A percentile compares a stretch with the other conserved stretches of the same genome.
These are phyloP conservation scores for Anthracocystis walkeri DNA, from an alignment of 1,284 basidiomycete species.

Conservation along the genomic window DNA sequence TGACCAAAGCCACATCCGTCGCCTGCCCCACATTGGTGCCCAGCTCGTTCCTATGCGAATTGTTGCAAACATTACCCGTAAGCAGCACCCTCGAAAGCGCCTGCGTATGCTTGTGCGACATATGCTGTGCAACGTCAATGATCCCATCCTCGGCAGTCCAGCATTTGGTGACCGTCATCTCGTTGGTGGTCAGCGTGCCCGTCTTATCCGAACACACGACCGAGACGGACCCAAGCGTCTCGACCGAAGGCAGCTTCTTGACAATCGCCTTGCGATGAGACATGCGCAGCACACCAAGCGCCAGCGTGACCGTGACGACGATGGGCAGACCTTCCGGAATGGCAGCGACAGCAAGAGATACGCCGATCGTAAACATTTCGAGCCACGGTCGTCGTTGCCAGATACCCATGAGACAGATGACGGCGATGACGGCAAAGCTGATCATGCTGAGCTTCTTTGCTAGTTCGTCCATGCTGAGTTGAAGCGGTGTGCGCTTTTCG, in stretches of 20 bases:
- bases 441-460: conserved; percentile 89
- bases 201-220: conserved; percentile 99
- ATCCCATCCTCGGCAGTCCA: conserved; percentile 85
- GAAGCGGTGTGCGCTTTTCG: conserved; percentile 91
- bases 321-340: conserved; percentile 97
- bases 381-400: conserved; percentile 89
- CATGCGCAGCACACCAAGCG: conserved; percentile 93
- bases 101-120: conserved; percentile 63
- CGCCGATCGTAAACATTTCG: conserved; percentile 99
- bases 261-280: conserved; percentile 94
- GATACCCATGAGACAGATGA: conserved; percentile 91
- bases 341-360: conserved; percentile 94
- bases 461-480: conserved; percentile 95
- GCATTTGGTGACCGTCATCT: conserved; percentile 90
- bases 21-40: conserved; percentile 86
- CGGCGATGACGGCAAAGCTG: conserved; percentile 90
- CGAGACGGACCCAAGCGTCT: conserved; percentile 90
- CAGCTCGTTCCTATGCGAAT: conserved; percentile 77
- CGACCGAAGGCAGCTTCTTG: conserved; percentile 94
- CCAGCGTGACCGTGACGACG: conserved; percentile 95
- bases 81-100: conserved; percentile 79
- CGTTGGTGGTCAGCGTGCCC: conserved; percentile 93
- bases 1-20: conserved; percentile 91
- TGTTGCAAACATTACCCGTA: conserved; percentile 74
- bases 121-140: conserved; percentile 73